phyloP scores from a whole-genome alignment of 306 rosid genomes.

The Quercus variabilis region DNA sequence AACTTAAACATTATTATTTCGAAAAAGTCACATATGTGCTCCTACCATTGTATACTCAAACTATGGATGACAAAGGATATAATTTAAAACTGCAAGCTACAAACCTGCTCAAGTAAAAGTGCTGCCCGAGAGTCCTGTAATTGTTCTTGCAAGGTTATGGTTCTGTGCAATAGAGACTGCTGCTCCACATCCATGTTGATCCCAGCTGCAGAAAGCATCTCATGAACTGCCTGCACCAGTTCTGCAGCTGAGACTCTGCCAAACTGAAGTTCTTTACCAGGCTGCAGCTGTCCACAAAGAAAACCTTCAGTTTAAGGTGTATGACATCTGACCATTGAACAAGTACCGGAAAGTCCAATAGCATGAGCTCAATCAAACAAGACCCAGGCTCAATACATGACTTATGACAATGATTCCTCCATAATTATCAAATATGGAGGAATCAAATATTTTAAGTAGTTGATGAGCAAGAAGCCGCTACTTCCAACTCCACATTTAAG shows the following conservation, averaged over 20 bases:
- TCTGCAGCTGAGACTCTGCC: slow-evolving; percentile 85
- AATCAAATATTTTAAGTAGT: not conserved
- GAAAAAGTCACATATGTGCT: not conserved
- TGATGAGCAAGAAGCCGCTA: not conserved
- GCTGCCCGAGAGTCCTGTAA: slow-evolving; percentile 78
- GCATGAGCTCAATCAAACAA: not conserved
- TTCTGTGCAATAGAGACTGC: slow-evolving; percentile 71
- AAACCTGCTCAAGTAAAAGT: slow-evolving; percentile 83
- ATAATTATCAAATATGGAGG: too few species aligned
- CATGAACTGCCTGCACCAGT: slow-evolving; percentile 89
- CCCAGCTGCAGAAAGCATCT: slow-evolving; percentile 92
- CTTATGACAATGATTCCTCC: not conserved
- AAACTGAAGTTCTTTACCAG: slow-evolving; percentile 53
- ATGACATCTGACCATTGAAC: slow-evolving; percentile 8
- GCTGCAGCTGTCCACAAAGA: slow-evolving; percentile 38
- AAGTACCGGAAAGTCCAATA: not conserved
- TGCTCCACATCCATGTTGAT: slow-evolving; percentile 82
- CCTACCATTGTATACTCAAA: not conserved
- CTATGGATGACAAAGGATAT: slow-evolving; percentile 1
- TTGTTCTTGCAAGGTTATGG: slow-evolving; percentile 76
- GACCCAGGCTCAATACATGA: not conserved
- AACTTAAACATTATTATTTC: not conserved
- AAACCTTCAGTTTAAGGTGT: slow-evolving; percentile 32
- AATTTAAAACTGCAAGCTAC: slow-evolving; percentile 20
- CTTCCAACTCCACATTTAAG: not conserved